phyloP scores from a whole-genome alignment of 2,329 filamentous ascomycete species.

The Mycosphaerella sp. region DNA sequence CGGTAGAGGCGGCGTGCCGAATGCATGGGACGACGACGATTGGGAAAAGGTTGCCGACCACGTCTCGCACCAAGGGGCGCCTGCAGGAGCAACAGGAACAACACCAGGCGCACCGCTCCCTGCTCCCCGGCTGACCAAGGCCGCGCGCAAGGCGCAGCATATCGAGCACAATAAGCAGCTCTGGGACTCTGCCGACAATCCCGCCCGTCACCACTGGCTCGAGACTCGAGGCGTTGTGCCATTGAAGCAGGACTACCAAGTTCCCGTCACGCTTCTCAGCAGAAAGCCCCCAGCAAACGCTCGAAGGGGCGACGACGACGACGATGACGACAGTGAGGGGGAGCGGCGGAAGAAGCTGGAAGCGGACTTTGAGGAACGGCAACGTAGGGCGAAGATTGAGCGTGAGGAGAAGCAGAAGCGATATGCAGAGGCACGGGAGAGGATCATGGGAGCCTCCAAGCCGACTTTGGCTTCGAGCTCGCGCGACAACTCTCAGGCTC shows the following conservation, averaged over 20 bases:
- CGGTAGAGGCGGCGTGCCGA: conserved; percentile 50
- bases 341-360: conserved; percentile 54
- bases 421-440: conserved; percentile 82
- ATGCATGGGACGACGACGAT: conserved; percentile 80
- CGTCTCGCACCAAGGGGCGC: conserved; percentile 33
- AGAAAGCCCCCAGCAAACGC: conserved; percentile 65
- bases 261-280: conserved; percentile 74
- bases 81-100: conserved; percentile 21
- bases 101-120: conserved; percentile 31
- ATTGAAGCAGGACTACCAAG: conserved; percentile 65
- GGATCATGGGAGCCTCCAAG: conserved; percentile 65
- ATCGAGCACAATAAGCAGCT: conserved; percentile 75
- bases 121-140: conserved; percentile 56
- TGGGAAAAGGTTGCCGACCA: conserved; percentile 69
- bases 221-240: conserved; percentile 58
- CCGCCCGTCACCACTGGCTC: conserved; percentile 68
- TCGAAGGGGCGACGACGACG: conserved; percentile 48
- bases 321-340: conserved; percentile 60
- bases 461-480: conserved; percentile 28
- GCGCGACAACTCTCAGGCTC: conserved; percentile 28
- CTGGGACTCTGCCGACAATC: conserved; percentile 84
- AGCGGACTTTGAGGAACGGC: conserved; percentile 67
- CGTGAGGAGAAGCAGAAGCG: conserved; percentile 83
- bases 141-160: conserved; percentile 73
- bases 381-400: conserved; percentile 69